Evolutionary conservation across 129 eudicot genomes (phyloP), one percentile per base, ranked within the genome.

Genomic region (Saussurea involucrata): DNA sequence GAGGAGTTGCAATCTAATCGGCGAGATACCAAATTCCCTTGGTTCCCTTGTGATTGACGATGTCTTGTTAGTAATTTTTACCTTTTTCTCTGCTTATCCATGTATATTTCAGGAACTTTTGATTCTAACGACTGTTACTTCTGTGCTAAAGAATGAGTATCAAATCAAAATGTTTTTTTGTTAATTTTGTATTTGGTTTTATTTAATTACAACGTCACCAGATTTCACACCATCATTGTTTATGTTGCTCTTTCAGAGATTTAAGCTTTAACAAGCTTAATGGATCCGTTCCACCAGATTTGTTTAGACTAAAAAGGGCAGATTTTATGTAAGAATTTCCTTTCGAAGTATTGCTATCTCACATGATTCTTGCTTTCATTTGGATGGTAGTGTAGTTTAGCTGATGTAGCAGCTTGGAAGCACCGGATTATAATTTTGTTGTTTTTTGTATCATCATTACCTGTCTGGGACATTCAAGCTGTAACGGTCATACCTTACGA

Each of bases 1-100:
- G 78, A 84, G 95, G 81, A 85, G 84, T 75, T 89, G 95, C 87
- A 85, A 77, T 72, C n/a, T n/a, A n/a, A n/a, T n/a, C n/a, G n/a
- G n/a, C n/a, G n/a, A n/a, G n/a, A n/a, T n/a, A n/a, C n/a, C 96
- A 3, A 68, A 65, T 11, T 72, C 68, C 61, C 68, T 90, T 68
- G 84, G 82, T 6, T 37, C 24, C 64, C 74, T 87, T 82, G 40
- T 58, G 13, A 17, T 20, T 0, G 37, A 78, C 55, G 80, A 70
- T 72, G 11, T 44, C 40, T 12, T 90, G 96, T 90, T 31, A 85
- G 96, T 90, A 33, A 29, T 58, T 67, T 46, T 12, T 17, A 20
- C 71, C 18, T 64, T 27, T 75, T 64, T 60, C 42, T 17, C 58
- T 32, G 37, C 6, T 71, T 42, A 21, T 61, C 15, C 25, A 61